A percentile compares a stretch with the other conserved stretches of the same genome.
Conservation (phyloP, 495 filamentous ascomycete genomes). For the Neurospora intermedia region DNA sequence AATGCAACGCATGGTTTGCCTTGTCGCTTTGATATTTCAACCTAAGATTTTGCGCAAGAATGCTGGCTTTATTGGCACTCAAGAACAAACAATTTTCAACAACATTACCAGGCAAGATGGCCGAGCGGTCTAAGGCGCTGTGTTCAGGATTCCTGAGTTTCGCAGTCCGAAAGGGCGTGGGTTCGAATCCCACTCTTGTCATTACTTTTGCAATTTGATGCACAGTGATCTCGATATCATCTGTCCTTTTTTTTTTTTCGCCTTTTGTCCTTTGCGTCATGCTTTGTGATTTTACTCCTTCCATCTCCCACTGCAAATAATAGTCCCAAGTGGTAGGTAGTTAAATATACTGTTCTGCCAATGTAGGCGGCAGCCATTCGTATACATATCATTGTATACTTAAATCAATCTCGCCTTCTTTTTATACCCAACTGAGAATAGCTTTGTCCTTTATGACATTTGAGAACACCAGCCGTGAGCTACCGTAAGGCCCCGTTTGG, state of each 20-base stretch:
- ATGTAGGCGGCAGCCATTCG: not conserved
- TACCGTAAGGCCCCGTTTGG: not conserved
- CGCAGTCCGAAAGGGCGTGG: constrained; percentile 5
- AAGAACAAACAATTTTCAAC: not conserved
- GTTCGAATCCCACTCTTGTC: constrained; percentile 12
- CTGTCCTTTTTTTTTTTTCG: not conserved
- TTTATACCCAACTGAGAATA: not conserved
- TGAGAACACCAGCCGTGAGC: not conserved
- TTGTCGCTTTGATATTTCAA: not conserved
- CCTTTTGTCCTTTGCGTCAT: not conserved
- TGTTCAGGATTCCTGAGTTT: constrained; percentile 6
- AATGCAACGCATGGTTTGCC: not conserved
- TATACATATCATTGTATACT: not conserved
- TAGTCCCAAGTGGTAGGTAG: not conserved
- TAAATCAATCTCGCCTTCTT: not conserved
- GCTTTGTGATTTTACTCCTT: not conserved
- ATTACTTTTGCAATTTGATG: not conserved
- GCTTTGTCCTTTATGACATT: not conserved
- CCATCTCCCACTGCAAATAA: not conserved
- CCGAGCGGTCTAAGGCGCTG: not conserved
- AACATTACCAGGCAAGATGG: not conserved
- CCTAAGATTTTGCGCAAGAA: not conserved
- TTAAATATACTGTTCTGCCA: not conserved
- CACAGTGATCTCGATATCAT: not conserved
- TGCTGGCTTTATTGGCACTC: too few species aligned